Evolutionary conservation across 768 basidiomycete genomes (phyloP).

Genomic region (Amanita polypyramis): DNA sequence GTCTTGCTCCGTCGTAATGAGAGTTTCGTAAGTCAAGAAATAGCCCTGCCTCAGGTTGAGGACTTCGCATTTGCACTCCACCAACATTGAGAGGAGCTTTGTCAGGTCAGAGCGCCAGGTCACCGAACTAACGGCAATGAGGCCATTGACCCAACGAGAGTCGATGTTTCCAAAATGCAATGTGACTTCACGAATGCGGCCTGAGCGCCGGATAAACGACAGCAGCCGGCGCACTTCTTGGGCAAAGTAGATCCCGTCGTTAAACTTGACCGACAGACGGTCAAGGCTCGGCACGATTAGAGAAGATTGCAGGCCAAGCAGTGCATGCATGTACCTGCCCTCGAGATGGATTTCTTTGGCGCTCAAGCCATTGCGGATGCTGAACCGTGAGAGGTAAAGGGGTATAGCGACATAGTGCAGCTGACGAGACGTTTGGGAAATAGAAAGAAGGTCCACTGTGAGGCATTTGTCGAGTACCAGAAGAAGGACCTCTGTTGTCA

Average conservation of each 20-base stretch:
- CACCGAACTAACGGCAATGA: conserved; percentile 9
- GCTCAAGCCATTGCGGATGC: conserved; percentile 8
- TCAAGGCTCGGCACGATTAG: conserved; percentile 13
- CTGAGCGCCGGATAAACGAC: conserved; percentile 11
- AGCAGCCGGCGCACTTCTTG: conserved; percentile 10
- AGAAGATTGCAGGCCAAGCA: conserved; percentile 13
- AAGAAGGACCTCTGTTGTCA: conserved; percentile 14
- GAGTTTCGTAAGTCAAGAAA: conserved; percentile 8
- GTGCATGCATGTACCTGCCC: conserved; percentile 8
- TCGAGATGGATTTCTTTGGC: conserved; percentile 11
- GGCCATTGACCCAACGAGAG: conserved; percentile 14
- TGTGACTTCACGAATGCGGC: conserved; percentile 9
- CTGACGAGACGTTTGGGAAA: conserved; percentile 12
- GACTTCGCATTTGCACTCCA: conserved; percentile 10
- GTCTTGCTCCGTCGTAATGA: background rate
- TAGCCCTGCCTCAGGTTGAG: conserved; percentile 14
- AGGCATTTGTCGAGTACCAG: conserved; percentile 11
- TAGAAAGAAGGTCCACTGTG: conserved; percentile 8
- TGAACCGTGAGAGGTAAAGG: conserved; percentile 13
- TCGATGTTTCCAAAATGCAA: conserved; percentile 14
- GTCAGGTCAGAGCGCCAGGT: conserved; percentile 13
- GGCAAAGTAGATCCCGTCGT: conserved; percentile 11
- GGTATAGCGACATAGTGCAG: conserved; percentile 14
- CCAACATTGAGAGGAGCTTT: conserved; percentile 10
- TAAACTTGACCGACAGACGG: conserved; percentile 13